Conservation (phyloP, 176 grass and related monocot genomes). For the Oryza glaberrima region DNA sequence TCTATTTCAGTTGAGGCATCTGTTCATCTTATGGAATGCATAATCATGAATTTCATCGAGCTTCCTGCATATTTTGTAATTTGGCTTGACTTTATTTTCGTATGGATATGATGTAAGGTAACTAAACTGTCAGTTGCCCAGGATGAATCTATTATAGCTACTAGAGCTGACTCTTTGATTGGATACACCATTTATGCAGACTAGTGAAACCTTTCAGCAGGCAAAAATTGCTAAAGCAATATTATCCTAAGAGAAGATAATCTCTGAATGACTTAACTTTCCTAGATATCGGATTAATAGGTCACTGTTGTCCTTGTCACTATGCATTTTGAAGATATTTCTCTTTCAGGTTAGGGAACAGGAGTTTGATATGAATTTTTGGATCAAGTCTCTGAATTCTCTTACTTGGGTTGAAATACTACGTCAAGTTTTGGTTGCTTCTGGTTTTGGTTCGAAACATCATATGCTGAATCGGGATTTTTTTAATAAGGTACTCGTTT, state of each 20-base stretch:
- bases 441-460: slow-evolving; percentile 80
- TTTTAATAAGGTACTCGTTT: slow-evolving; percentile 72
- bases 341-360: slow-evolving; percentile 86
- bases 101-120: background rate
- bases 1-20: slow-evolving; percentile 15
- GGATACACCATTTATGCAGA: slow-evolving; percentile 6
- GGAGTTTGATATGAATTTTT: slow-evolving; percentile 76
- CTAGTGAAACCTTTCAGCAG: background rate
- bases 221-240: background rate
- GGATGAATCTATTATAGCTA: background rate
- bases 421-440: slow-evolving; percentile 89
- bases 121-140: slow-evolving; percentile 9
- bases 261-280: slow-evolving; percentile 4
- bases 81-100: background rate
- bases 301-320: background rate
- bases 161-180: slow-evolving; percentile 2
- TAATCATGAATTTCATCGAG: background rate
- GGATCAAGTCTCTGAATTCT: slow-evolving; percentile 80
- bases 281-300: slow-evolving; percentile 2
- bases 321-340: slow-evolving; percentile 27
- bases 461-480: slow-evolving; percentile 62
- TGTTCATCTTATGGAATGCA: slow-evolving; percentile 21
- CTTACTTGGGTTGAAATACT: slow-evolving; percentile 99
- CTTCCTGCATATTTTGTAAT: slow-evolving; percentile 12
- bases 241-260: slow-evolving; percentile 3